These are phyloP conservation scores for Hypoxylon sp. DNA, from an alignment of 2,329 filamentous ascomycete species.

Conservation along the genomic window DNA sequence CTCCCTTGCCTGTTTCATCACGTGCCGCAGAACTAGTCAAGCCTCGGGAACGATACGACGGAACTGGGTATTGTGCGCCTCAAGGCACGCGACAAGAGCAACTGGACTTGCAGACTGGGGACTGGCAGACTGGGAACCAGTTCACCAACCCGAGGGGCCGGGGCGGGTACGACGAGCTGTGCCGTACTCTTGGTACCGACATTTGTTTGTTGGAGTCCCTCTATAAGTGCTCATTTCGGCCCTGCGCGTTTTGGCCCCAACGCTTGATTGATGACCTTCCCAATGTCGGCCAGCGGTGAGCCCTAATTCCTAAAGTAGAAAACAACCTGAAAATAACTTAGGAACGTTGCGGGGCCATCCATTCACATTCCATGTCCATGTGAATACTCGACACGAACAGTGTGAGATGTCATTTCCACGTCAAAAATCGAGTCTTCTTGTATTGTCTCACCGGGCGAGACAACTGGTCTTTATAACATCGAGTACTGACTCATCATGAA, in stretches of 20 bases:
- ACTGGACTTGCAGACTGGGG: too few relatives aligned
- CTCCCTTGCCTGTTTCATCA: not conserved
- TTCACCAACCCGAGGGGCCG: not conserved
- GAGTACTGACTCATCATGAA: conserved; percentile 34
- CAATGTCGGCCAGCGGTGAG: conserved; percentile 33
- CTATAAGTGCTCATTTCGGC: conserved; percentile 11
- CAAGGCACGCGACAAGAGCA: not conserved
- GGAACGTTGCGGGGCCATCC: conserved; percentile 27
- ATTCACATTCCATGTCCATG: not conserved
- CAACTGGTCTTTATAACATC: conserved; percentile 22
- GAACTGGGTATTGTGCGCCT: not conserved
- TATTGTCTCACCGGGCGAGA: conserved; percentile 34
- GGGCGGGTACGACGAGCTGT: not conserved
- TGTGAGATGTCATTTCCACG: conserved; percentile 10
- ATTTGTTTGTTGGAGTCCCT: conserved; percentile 24
- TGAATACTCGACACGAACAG: conserved; percentile 9
- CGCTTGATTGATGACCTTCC: conserved; percentile 22
- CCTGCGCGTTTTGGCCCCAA: conserved; percentile 24
- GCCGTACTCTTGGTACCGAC: conserved; percentile 36
- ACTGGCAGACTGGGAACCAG: not conserved
- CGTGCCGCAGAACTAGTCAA: not conserved
- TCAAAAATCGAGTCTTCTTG: conserved; percentile 4
- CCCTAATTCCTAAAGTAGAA: conserved; percentile 14
- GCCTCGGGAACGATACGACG: not conserved
- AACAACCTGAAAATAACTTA: conserved; percentile 9